Evolutionary conservation across 306 rosid genomes (phyloP).

Genomic region (Styphnolobium japonicum): DNA sequence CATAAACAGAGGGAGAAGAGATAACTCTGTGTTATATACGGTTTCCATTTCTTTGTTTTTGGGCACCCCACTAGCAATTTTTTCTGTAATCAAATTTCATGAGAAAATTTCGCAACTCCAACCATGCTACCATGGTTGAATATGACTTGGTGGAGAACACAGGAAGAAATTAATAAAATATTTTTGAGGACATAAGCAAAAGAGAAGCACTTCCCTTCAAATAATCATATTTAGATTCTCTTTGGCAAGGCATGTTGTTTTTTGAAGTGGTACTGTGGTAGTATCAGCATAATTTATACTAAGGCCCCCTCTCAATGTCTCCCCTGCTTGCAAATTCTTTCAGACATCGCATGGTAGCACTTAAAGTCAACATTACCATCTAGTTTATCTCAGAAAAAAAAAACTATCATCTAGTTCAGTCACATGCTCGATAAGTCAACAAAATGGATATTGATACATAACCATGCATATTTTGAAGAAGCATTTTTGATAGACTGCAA

Average conservation of each 20-base stretch:
- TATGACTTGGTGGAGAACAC: too few relatives aligned
- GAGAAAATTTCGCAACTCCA: not conserved
- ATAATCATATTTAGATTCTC: not conserved
- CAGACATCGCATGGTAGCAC: not conserved
- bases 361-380: not conserved
- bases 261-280: not conserved
- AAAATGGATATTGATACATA: not conserved
- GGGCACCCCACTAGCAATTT: too few relatives aligned
- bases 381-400: too few relatives aligned
- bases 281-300: not conserved
- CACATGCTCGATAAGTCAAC: not conserved
- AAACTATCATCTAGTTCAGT: not conserved
- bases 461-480: too few relatives aligned
- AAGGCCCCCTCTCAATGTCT: not conserved
- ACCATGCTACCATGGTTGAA: too few relatives aligned
- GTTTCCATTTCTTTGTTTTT: too few relatives aligned
- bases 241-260: not conserved
- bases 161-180: too few relatives aligned
- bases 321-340: not conserved
- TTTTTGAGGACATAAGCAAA: too few relatives aligned
- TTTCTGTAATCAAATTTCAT: not conserved
- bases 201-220: not conserved
- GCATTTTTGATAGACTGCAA: not conserved
- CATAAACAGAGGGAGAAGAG: not conserved
- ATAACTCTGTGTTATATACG: not conserved